Percentiles rank a stretch among this genome's conserved stretches.
Conservation (phyloP, 345 rosid species). For the Garcia nutans region DNA sequence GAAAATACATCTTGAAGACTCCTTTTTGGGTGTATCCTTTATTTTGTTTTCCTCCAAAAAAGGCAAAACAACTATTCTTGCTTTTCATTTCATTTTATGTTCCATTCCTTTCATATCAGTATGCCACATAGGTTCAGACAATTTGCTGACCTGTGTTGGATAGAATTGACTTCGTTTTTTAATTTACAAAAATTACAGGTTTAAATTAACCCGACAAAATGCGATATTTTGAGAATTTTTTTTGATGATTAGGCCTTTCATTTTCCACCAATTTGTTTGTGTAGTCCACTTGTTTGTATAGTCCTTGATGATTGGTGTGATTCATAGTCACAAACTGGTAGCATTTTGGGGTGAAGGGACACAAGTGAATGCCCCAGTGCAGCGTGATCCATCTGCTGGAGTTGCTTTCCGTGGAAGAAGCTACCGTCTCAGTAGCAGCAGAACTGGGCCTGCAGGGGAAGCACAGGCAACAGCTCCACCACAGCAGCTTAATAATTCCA, state of each 20-base stretch:
- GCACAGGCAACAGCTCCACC: neutral
- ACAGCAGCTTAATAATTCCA: conserved; percentile 10
- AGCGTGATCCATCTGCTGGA: conserved; percentile 41
- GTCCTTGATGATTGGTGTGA: conserved; percentile 13
- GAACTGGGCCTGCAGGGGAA: conserved; percentile 3
- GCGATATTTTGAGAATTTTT: too few relatives aligned
- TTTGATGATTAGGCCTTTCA: neutral
- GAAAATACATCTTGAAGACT: conserved; percentile 47
- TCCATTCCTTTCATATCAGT: too few relatives aligned
- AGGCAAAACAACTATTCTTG: neutral
- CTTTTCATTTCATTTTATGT: neutral
- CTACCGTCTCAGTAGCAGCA: conserved; percentile 30
- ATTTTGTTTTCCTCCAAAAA: neutral
- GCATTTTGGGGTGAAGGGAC: conserved; percentile 49
- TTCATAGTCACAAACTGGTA: conserved; percentile 47
- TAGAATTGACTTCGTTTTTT: too few relatives aligned
- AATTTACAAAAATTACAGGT: too few relatives aligned
- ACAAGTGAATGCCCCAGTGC: conserved; percentile 50
- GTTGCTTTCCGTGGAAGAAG: conserved; percentile 53
- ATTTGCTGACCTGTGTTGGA: too few relatives aligned
- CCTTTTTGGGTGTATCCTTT: conserved; percentile 77
- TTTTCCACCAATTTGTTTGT: neutral
- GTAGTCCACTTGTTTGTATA: neutral
- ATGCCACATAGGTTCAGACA: too few relatives aligned
- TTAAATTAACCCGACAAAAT: too few relatives aligned